These are phyloP conservation scores for Metschnikowia kunwiensis DNA, from an alignment of 805 yeast genomes.

Conservation along the genomic window DNA sequence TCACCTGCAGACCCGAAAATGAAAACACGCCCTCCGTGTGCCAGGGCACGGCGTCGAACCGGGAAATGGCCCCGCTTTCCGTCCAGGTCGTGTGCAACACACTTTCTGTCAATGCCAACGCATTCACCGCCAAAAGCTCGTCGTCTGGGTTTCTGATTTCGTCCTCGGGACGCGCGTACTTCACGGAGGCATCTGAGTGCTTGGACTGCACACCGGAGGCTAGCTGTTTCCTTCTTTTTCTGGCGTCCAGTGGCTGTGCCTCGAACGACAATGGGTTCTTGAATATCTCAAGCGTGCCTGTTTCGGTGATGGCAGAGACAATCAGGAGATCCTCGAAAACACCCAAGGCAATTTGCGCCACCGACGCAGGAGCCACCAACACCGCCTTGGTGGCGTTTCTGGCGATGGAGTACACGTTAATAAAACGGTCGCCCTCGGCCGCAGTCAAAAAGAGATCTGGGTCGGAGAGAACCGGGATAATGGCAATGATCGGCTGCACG, in stretches of 20 bases:
- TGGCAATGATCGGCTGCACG: slow-evolving; percentile 58
- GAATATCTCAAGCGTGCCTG: slow-evolving; percentile 72
- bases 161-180: slow-evolving; percentile 45
- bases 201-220: slow-evolving; percentile 45
- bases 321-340: slow-evolving; percentile 28
- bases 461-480: slow-evolving; percentile 35
- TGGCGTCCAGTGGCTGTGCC: slow-evolving; percentile 19
- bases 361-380: slow-evolving; percentile 67
- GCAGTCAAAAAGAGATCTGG: slow-evolving; percentile 58
- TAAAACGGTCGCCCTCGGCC: slow-evolving; percentile 78
- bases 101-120: slow-evolving; percentile 21
- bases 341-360: slow-evolving; percentile 43
- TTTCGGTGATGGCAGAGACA: slow-evolving; percentile 64
- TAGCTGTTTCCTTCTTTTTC: slow-evolving; percentile 46
- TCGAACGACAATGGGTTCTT: slow-evolving; percentile 47
- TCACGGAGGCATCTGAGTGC: slow-evolving; percentile 45
- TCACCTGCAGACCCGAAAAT: slow-evolving; percentile 22
- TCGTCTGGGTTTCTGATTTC: slow-evolving; percentile 33
- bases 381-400: slow-evolving; percentile 48
- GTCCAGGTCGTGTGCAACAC: slow-evolving; percentile 47
- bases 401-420: slow-evolving; percentile 61
- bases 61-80: slow-evolving; percentile 56
- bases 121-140: slow-evolving; percentile 27
- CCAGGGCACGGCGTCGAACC: slow-evolving; percentile 57
- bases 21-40: slow-evolving; percentile 28